Conservation (phyloP, 352 stramenopile species). For the Pythium dissimile region DNA sequence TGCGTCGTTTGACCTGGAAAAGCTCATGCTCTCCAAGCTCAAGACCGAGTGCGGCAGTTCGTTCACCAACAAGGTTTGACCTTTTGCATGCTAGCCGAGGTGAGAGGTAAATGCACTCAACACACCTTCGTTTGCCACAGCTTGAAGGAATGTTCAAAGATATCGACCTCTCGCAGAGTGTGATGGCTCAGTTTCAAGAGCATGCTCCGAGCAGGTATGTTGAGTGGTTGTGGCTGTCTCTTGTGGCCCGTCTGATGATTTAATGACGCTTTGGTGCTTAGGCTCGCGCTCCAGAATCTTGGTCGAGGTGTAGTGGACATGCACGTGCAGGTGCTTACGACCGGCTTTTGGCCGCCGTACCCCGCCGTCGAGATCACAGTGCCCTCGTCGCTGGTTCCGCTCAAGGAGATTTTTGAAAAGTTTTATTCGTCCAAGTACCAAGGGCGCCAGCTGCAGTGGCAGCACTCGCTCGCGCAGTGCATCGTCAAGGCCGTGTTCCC, state of each 20-base stretch:
- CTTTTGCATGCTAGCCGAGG: too few species aligned
- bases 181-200: constrained; percentile 92
- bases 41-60: constrained; percentile 97
- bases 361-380: constrained; percentile 81
- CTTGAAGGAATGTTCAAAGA: constrained; percentile 99
- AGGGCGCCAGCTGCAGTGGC: constrained; percentile 88
- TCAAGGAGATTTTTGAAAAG: constrained; percentile 85
- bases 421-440: constrained; percentile 90
- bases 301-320: constrained; percentile 87
- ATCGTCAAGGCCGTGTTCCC: constrained; percentile 86
- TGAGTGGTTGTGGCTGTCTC: background rate
- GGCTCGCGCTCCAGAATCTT: constrained; percentile 42
- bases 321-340: constrained; percentile 96
- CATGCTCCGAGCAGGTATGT: constrained; percentile 64
- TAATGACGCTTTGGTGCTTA: background rate
- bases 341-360: constrained; percentile 97
- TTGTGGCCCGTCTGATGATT: background rate
- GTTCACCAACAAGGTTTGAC: constrained; percentile 96
- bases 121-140: too few species aligned
- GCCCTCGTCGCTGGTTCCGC: constrained; percentile 46
- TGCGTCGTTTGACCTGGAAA: constrained; percentile 94
- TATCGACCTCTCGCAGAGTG: constrained; percentile 94
- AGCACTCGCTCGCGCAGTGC: constrained; percentile 88
- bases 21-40: constrained; percentile 95
- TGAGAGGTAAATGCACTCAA: too few species aligned